Base-by-base conservation (phyloP, 169 alveolate genomes). In the Cryptosporidium sp. region DNA sequence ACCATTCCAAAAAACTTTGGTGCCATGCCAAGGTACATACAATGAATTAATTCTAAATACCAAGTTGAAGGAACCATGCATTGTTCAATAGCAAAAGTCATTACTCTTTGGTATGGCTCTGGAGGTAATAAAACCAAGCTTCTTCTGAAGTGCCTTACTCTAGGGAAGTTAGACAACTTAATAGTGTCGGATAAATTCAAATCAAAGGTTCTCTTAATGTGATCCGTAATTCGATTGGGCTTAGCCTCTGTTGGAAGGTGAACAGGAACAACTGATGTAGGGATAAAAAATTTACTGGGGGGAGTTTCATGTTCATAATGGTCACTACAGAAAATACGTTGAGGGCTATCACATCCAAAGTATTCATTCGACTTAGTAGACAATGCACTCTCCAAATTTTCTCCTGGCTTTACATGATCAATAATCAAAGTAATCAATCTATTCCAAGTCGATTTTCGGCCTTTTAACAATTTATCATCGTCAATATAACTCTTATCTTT, bases 21-120 rank as follows among this genome's bases (percentile, higher is more conserved):
- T 42, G 75, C 68, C 62, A 80, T 62, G 7, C 68, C 73, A 12
- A 65, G 0, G 12, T 62, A 80, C 89, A 80, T 80, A 60, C 89
- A 80, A 45, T 80, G 89, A 62, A 80, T 21, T 9, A 80, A 39
- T 80, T 80, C 89, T 23, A 80, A 48, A 60, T 80, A 65, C 89
- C 89, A 80, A 23, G n/a, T 62, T 10, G 89, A 62, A n/a, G 89
- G 89, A 26, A 80, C 39, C 75, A 80, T 18, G 16, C 89, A 80
- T 23, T 45, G 60, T n/a, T 80, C 89, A 37, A 80, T 80, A 7
- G 89, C 89, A 61, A 31, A 80, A 29, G 80, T 29, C 89, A 80
- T 80, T 44, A 65, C 67, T 26, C 89, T 60, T 26, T 80, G 89
- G 21, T 80, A 80, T 21, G 89, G 89, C 52, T 80, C 89, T 12